These are phyloP conservation scores for Aspergillus sp. DNA, from an alignment of 2,329 filamentous ascomycete genomes.

Conservation along the genomic window DNA sequence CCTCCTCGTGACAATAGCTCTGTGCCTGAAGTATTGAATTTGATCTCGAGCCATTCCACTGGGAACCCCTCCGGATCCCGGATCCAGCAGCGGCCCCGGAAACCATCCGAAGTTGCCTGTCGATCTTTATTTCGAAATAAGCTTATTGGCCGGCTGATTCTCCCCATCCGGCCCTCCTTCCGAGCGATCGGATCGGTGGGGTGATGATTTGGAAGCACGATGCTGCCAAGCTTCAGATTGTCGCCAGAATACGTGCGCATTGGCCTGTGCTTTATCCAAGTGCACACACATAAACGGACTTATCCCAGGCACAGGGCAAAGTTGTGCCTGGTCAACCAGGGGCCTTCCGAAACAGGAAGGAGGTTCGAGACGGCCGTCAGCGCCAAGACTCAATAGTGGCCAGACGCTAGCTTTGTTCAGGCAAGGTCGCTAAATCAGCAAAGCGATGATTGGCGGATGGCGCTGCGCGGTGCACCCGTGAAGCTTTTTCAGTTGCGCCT, in stretches of 20 bases:
- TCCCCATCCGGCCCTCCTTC: background rate
- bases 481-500: background rate
- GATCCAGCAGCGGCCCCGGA: background rate
- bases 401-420: background rate
- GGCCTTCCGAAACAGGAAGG: background rate
- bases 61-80: too few species aligned
- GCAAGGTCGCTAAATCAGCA: background rate
- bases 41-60: background rate
- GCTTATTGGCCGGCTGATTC: background rate
- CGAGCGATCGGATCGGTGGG: background rate
- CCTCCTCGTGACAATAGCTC: background rate
- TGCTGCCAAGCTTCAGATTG: background rate
- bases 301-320: too few species aligned
- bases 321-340: background rate
- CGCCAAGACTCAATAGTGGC: background rate
- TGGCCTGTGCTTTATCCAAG: too few species aligned
- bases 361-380: background rate
- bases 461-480: background rate
- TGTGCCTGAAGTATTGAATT: background rate
- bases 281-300: too few species aligned
- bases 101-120: background rate
- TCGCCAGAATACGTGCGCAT: background rate
- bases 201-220: background rate
- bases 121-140: background rate
- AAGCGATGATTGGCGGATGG: background rate